A percentile compares a stretch with the other conserved stretches of the same genome.
phyloP scores from a whole-genome alignment of 306 rosid genomes.

The Castanopsis chinensis region DNA sequence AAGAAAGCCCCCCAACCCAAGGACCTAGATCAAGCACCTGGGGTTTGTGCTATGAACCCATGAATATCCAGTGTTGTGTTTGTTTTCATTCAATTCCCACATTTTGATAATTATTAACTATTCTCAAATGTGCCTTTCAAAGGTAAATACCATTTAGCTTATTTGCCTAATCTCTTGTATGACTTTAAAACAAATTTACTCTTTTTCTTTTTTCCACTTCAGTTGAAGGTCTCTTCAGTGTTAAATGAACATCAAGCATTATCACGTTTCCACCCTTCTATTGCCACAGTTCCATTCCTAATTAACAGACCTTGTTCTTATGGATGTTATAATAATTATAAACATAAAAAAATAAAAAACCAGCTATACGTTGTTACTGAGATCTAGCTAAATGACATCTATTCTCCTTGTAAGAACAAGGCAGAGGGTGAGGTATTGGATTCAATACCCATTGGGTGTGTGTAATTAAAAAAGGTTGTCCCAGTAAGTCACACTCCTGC shows the following conservation, averaged over 20 bases:
- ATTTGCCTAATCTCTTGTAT: background rate
- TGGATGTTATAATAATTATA: background rate
- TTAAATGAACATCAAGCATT: background rate
- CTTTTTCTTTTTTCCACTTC: background rate
- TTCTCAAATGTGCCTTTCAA: background rate
- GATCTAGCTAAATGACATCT: too few species aligned
- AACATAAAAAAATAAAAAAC: background rate
- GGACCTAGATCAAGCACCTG: background rate
- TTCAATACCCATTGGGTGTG: too few species aligned
- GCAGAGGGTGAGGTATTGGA: too few species aligned
- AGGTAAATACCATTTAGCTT: background rate
- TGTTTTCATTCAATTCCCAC: background rate
- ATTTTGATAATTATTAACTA: background rate
- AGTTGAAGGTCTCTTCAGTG: background rate
- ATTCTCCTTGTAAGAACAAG: too few species aligned
- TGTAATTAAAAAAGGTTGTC: too few species aligned
- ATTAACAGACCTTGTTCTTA: background rate
- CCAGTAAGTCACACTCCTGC: too few species aligned
- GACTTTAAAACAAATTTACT: background rate
- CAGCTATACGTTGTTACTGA: background rate
- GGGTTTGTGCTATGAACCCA: background rate
- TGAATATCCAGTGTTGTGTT: background rate
- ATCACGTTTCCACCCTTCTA: background rate
- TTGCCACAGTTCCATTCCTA: background rate
- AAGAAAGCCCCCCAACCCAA: too few species aligned